phyloP scores from a whole-genome alignment of 495 filamentous ascomycete genomes.

The Rostrohypoxylon terebratum region DNA sequence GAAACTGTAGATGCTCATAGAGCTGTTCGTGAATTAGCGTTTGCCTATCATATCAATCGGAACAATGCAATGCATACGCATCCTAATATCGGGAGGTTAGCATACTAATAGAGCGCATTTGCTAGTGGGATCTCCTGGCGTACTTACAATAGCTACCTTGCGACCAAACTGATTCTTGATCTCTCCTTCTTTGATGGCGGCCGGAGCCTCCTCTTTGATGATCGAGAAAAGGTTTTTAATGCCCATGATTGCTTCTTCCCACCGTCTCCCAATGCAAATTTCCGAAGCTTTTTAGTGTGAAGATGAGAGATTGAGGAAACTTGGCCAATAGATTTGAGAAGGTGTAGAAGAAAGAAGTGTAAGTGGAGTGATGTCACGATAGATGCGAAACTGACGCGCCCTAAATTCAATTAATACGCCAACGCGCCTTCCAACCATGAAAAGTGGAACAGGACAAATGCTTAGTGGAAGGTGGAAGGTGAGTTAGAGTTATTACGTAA shows the following conservation, averaged over 20 bases:
- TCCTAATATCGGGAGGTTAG: slow-evolving; percentile 66
- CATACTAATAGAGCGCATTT: not conserved
- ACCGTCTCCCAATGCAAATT: not conserved
- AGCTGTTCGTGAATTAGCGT: slow-evolving; percentile 65
- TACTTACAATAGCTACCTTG: slow-evolving; percentile 92
- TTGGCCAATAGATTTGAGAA: not conserved
- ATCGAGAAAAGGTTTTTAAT: slow-evolving; percentile 90
- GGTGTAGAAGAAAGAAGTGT: slow-evolving; percentile 1
- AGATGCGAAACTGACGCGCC: slow-evolving; percentile 45
- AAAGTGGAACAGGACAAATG: no score
- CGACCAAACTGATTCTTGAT: slow-evolving; percentile 99
- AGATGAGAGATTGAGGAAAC: not conserved
- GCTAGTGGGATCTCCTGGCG: slow-evolving; percentile 58
- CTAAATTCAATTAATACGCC: slow-evolving; percentile 42
- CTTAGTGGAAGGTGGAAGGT: no score
- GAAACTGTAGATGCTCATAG: slow-evolving; percentile 99
- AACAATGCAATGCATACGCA: slow-evolving; percentile 71
- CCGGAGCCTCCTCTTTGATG: slow-evolving; percentile 90
- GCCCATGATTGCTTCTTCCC: slow-evolving; percentile 72
- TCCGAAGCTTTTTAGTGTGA: not conserved
- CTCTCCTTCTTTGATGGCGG: slow-evolving; percentile 94
- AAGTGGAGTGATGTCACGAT: slow-evolving; percentile 49
- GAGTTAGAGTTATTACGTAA: no score
- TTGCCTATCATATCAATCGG: not conserved
- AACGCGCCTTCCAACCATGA: slow-evolving; percentile 43